Evolutionary conservation across 208 protist species (phyloP).

Genomic region (Leishmania tropica): DNA sequence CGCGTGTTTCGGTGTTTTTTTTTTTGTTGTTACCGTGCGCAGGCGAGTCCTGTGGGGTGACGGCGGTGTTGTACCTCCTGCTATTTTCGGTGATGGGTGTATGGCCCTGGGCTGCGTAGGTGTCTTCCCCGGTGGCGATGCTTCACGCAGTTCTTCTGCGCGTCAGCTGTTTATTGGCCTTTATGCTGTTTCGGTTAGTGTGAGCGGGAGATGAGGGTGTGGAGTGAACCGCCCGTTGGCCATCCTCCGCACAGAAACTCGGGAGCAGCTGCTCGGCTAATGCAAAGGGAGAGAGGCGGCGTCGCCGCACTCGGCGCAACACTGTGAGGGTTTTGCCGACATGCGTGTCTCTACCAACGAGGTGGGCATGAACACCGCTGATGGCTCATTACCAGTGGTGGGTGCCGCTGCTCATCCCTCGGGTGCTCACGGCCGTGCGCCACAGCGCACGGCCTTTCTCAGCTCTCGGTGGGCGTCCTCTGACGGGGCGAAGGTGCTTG

Average conservation of each 20-base stretch:
- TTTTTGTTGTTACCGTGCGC: background rate
- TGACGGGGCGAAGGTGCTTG: background rate
- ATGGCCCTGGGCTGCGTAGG: background rate
- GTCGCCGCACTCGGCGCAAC: background rate
- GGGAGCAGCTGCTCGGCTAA: background rate
- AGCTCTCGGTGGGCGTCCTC: background rate
- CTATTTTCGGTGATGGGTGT: background rate
- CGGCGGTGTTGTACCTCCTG: background rate
- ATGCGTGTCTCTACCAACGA: background rate
- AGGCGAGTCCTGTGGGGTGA: too few species aligned
- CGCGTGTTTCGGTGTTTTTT: too few species aligned
- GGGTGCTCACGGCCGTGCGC: background rate
- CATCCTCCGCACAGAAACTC: background rate
- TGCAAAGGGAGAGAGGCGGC: background rate
- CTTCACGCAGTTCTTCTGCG: too few species aligned
- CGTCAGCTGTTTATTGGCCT: too few species aligned
- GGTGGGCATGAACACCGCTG: background rate
- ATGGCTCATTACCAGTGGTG: background rate
- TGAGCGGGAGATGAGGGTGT: too few species aligned
- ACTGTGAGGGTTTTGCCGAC: background rate
- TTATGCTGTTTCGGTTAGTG: too few species aligned
- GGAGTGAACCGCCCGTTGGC: background rate
- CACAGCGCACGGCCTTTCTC: accelerated
- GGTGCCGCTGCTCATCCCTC: background rate
- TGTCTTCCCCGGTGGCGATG: background rate